A percentile compares a stretch with the other conserved stretches of the same genome.
These are phyloP conservation scores for Eucommia ulmoides DNA, from an alignment of 257 asterid species.

Conservation along the genomic window DNA sequence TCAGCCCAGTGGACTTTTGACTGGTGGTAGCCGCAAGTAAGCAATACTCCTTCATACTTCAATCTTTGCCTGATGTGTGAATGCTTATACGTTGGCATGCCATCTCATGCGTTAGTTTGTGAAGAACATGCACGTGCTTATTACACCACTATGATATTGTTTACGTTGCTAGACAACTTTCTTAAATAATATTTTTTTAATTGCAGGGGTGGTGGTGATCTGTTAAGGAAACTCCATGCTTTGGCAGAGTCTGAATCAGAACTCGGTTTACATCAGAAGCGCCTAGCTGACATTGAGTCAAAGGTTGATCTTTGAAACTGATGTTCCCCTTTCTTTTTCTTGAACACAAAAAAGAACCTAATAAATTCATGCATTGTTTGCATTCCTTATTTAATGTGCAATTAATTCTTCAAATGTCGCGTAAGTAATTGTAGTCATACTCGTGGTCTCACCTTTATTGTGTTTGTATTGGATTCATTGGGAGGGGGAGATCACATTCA, in stretches of 20 bases:
- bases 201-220: constrained; percentile 92
- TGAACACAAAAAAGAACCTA: neutral
- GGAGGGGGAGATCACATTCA: too few relatives aligned
- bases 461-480: too few relatives aligned
- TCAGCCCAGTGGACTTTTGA: constrained; percentile 90
- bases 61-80: too few relatives aligned
- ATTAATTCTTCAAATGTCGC: too few relatives aligned
- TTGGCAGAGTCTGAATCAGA: constrained; percentile 68
- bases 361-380: too few relatives aligned
- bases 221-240: constrained; percentile 72
- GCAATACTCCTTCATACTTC: constrained; percentile 14
- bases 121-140: too few relatives aligned
- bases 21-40: constrained; percentile 98
- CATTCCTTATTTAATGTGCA: too few relatives aligned
- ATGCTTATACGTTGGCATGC: neutral
- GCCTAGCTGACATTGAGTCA: constrained; percentile 53
- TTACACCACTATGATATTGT: too few relatives aligned
- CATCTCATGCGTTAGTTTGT: neutral
- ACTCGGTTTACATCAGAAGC: constrained; percentile 52
- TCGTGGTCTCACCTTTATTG: too few relatives aligned
- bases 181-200: constrained; percentile 12
- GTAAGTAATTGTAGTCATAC: too few relatives aligned
- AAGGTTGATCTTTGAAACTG: constrained; percentile 28
- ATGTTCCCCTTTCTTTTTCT: constrained; percentile 4
- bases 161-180: too few relatives aligned